phyloP scores from a whole-genome alignment of 495 filamentous ascomycete genomes.

The Penicillium pancosmium region DNA sequence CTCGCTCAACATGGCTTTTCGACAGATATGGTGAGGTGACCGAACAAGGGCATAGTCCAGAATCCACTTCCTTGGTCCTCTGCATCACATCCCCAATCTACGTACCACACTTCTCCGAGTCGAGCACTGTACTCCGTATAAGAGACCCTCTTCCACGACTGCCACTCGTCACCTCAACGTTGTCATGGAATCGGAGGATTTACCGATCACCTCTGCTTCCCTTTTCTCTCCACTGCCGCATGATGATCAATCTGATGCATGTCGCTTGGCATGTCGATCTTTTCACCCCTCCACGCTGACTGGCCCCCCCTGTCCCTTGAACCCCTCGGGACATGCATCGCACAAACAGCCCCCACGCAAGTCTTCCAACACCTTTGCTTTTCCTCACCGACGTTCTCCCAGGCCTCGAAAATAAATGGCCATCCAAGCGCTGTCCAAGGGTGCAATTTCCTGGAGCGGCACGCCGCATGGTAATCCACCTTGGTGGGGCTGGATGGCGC shows the following conservation, averaged over 20 bases:
- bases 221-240: slow-evolving; percentile 12
- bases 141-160: not conserved
- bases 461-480: slow-evolving; percentile 4
- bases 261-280: slow-evolving; percentile 24
- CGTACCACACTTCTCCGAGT: not conserved
- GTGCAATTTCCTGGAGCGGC: not conserved
- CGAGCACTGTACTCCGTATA: not conserved
- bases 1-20: not conserved
- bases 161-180: slow-evolving; percentile 6
- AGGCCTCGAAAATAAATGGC: not conserved
- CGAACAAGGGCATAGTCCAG: not conserved
- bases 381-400: slow-evolving; percentile 15
- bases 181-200: slow-evolving; percentile 24
- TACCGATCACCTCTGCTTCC: slow-evolving; percentile 21
- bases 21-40: not conserved
- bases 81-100: not conserved
- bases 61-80: not conserved
- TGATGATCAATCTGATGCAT: slow-evolving; percentile 36
- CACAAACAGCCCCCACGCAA: slow-evolving; percentile 3
- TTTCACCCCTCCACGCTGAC: not conserved
- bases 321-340: not conserved
- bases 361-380: not conserved
- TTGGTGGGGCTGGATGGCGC: slow-evolving; percentile 17
- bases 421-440: not conserved
- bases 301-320: slow-evolving; percentile 2